Evolutionary conservation across 2,329 filamentous ascomycete species (phyloP).

Genomic region (Hypomyces perniciosus): DNA sequence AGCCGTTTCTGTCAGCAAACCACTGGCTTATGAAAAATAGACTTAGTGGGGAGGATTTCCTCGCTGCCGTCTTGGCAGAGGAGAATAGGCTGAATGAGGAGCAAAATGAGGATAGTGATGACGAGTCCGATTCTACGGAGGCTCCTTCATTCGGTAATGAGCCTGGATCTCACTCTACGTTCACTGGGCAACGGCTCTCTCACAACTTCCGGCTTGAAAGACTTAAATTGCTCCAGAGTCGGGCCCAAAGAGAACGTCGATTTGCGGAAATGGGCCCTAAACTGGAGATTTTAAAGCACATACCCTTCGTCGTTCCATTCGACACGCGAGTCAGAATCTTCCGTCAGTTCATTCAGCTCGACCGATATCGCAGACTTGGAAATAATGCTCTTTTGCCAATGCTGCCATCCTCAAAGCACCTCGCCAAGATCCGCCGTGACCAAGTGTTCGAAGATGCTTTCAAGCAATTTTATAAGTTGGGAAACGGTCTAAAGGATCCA

Average conservation of each 20-base stretch:
- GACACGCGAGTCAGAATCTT: conserved; percentile 88
- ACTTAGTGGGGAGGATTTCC: conserved; percentile 85
- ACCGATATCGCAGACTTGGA: conserved; percentile 36
- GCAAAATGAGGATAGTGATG: conserved; percentile 22
- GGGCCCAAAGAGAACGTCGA: conserved; percentile 61
- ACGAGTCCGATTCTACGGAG: conserved; percentile 28
- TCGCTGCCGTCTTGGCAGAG: conserved; percentile 78
- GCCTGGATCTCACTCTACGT: conserved; percentile 25
- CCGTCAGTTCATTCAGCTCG: conserved; percentile 80
- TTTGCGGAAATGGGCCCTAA: conserved; percentile 77
- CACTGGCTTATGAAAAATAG: conserved; percentile 92
- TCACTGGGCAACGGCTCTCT: conserved; percentile 53
- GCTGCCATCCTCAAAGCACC: conserved; percentile 51
- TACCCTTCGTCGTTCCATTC: conserved; percentile 96
- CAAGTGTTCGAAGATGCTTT: conserved; percentile 82
- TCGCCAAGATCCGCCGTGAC: conserved; percentile 73
- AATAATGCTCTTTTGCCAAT: conserved; percentile 12
- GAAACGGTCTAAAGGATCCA: conserved; percentile 81
- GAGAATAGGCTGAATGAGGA: conserved; percentile 69
- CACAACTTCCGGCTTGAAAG: conserved; percentile 60
- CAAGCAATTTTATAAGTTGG: conserved; percentile 72
- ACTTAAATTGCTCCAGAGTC: conserved; percentile 58
- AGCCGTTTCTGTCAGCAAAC: conserved; percentile 71
- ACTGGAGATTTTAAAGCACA: conserved; percentile 85
- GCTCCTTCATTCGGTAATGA: conserved; percentile 24